A percentile compares a stretch with the other conserved stretches of the same genome.
These are phyloP conservation scores for Lepidium didymum DNA, from an alignment of 345 rosid genomes.

Conservation along the genomic window DNA sequence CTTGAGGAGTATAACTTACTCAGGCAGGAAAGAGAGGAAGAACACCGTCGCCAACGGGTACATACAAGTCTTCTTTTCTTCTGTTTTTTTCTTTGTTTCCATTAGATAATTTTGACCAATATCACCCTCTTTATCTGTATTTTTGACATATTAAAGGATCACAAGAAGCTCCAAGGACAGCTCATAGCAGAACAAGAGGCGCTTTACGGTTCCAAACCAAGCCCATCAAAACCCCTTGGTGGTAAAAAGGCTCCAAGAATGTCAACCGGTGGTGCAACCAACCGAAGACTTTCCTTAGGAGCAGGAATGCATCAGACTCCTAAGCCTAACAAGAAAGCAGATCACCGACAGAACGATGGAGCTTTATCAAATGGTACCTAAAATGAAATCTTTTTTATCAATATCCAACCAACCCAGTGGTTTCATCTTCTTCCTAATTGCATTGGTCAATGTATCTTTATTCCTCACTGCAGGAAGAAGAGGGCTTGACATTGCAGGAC, in stretches of 20 bases:
- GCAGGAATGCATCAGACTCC: conserved; percentile 66
- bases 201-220: conserved; percentile 91
- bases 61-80: not conserved
- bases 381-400: not conserved
- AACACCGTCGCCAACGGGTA: conserved; percentile 83
- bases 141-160: conserved; percentile 52
- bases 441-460: not conserved
- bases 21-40: conserved; percentile 94
- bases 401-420: not conserved
- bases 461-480: conserved; percentile 41
- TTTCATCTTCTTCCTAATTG: not conserved
- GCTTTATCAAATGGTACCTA: conserved; percentile 54
- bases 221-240: conserved; percentile 76
- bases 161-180: conserved; percentile 96
- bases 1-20: conserved; percentile 74
- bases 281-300: conserved; percentile 71
- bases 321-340: conserved; percentile 55
- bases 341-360: conserved; percentile 44
- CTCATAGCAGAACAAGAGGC: conserved; percentile 90
- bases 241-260: conserved; percentile 66
- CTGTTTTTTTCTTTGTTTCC: not conserved
- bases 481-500: conserved; percentile 66
- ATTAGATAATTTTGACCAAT: not conserved
- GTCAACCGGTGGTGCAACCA: conserved; percentile 69
- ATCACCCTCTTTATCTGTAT: not conserved